Base-by-base conservation (phyloP, 2,329 filamentous ascomycete species). In the Penicillium concentricum region DNA sequence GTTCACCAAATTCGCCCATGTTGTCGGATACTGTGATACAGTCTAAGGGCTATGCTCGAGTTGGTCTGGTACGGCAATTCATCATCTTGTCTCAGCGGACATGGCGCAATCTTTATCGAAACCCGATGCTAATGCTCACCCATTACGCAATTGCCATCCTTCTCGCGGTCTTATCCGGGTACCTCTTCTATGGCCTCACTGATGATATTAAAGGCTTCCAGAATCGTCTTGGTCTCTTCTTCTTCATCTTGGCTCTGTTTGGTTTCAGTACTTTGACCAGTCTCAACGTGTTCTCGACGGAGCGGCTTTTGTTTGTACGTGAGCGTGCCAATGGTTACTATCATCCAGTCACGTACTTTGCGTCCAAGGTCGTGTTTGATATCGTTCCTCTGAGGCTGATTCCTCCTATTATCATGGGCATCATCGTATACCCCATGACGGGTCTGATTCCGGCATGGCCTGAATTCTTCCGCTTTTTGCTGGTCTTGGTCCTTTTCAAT, bases 311-410 rank as follows among this genome's bases (percentile, higher is more conserved):
- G 37, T 99, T 99, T 72, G 87, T 96, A 12, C 86, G 94, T 47
- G 94, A 99, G 75, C 84, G 94, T 61, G 94, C 94, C 37, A 99
- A 99, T 72, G 93, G 94, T 1, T 99, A 99, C 76, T 99, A 99
- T 73, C 84, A 90, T 0, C 94, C 94, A 0, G 82, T 96, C 49
- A 95, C 93, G 0, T 99, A 99, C 76, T 99, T 97, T 72, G 82
- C 89, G 0, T 88, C 92, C 67, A 99, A 99, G 78, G 90, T 97
- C n/a, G 78, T 96, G n/a, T 97, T 99, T 72, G 94, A 99, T 71
- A 93, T 99, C 63, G 83, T 99, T 13, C 94, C 94, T 4, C 81
- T 99, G n/a, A 86, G 94, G 47, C 87, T 99, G 54, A 88, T 99
- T 46, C 94, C 94, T 5, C 94, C 94, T 0, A 89, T 97, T 60